phyloP scores from a whole-genome alignment of 2,329 filamentous ascomycete species.

The Penicillium sp. region DNA sequence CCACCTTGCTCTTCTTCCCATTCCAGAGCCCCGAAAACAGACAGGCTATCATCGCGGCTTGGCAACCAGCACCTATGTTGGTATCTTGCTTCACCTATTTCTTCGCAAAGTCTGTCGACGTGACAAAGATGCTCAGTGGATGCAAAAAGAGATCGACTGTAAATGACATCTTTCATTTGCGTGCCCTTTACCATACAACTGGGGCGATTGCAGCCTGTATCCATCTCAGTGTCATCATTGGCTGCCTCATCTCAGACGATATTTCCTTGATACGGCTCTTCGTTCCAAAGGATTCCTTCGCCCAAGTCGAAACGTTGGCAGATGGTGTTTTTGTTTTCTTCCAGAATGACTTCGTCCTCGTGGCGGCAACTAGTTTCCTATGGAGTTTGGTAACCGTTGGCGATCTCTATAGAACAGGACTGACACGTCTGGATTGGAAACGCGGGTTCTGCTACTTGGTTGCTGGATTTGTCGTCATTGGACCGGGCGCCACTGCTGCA shows the following conservation, averaged over 20 bases:
- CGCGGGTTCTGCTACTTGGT: conserved; percentile 6
- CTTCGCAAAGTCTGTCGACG: conserved; percentile 9
- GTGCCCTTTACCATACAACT: conserved; percentile 5
- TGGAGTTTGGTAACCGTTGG: conserved; percentile 24
- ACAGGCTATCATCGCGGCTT: conserved; percentile 26
- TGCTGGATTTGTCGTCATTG: conserved; percentile 17
- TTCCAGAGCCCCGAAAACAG: conserved; percentile 15
- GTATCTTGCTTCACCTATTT: conserved; percentile 21
- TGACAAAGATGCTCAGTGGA: not conserved
- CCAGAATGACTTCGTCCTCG: conserved; percentile 30
- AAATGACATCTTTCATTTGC: conserved; percentile 3
- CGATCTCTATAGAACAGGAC: conserved; percentile 26
- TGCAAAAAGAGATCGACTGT: not conserved
- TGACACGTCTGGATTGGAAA: conserved; percentile 14
- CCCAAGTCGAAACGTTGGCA: conserved; percentile 12
- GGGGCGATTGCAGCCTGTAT: conserved; percentile 14
- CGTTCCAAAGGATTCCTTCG: conserved; percentile 14
- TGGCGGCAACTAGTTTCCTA: conserved; percentile 19
- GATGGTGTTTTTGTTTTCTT: conserved; percentile 30
- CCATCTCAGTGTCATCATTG: conserved; percentile 4
- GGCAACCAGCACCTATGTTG: conserved; percentile 29
- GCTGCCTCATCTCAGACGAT: conserved; percentile 1
- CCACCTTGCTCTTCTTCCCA: conserved; percentile 28
- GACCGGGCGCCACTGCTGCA: conserved; percentile 25
- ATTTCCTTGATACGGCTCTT: conserved; percentile 19